Evolutionary conservation across 2,329 filamentous ascomycete species (phyloP).

Genomic region (Clonostachys sp.): DNA sequence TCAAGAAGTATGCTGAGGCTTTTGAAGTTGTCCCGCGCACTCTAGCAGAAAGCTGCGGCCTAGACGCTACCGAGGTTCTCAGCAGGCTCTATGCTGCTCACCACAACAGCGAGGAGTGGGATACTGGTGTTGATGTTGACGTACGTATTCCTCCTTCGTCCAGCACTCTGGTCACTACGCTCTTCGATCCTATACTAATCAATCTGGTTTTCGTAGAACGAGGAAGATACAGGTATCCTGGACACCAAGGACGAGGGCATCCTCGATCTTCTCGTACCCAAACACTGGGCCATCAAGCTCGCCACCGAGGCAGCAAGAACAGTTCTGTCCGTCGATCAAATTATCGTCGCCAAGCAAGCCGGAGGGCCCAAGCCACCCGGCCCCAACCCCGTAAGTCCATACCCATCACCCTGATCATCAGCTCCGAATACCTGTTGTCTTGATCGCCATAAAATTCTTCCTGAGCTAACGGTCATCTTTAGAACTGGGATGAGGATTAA

Average conservation of each 20-base stretch:
- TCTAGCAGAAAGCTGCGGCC: slow-evolving; percentile 87
- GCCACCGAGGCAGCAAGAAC: slow-evolving; percentile 93
- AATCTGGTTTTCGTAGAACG: slow-evolving; percentile 47
- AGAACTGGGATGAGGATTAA: slow-evolving; percentile 64
- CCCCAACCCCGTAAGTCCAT: slow-evolving; percentile 66
- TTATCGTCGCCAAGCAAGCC: slow-evolving; percentile 95
- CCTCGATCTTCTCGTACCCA: slow-evolving; percentile 84
- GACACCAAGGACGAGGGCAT: slow-evolving; percentile 88
- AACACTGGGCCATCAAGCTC: slow-evolving; percentile 95
- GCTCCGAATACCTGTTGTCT: background rate
- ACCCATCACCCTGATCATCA: background rate
- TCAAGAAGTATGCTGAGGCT: slow-evolving; percentile 94
- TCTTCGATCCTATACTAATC: background rate
- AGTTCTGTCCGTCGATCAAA: slow-evolving; percentile 94
- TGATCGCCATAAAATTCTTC: background rate
- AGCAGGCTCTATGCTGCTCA: slow-evolving; percentile 91
- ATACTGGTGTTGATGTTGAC: slow-evolving; percentile 91
- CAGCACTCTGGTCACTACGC: too few relatives aligned
- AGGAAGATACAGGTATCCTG: slow-evolving; percentile 73
- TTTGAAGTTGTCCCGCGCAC: slow-evolving; percentile 96
- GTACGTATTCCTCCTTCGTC: slow-evolving; percentile 27
- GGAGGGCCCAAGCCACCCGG: slow-evolving; percentile 95
- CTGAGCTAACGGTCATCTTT: slow-evolving; percentile 15
- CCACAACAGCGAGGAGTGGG: slow-evolving; percentile 82
- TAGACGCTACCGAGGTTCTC: slow-evolving; percentile 95